phyloP scores from a whole-genome alignment of 768 basidiomycete genomes.

The Mrakia gelida region DNA sequence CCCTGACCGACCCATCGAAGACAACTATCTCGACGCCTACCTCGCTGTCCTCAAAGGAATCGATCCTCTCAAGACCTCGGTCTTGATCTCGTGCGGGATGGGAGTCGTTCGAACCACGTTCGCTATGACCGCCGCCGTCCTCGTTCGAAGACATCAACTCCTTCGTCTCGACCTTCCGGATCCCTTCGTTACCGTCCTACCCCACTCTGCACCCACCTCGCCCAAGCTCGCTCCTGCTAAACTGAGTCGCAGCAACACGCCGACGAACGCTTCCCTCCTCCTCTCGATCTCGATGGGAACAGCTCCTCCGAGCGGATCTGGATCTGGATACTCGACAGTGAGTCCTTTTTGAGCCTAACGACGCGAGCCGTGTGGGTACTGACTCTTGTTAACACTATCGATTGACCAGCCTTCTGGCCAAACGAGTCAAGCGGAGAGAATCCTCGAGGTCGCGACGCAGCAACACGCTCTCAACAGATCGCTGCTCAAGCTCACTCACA shows the following conservation, averaged over 20 bases:
- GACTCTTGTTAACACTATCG: no score
- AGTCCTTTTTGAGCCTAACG: no score
- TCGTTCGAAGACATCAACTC: slow-evolving; percentile 74
- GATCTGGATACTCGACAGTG: slow-evolving; percentile 41
- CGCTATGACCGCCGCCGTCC: slow-evolving; percentile 89
- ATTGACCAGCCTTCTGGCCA: background rate
- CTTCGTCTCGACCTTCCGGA: slow-evolving; percentile 63
- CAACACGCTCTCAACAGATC: slow-evolving; percentile 61
- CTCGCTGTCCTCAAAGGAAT: slow-evolving; percentile 43
- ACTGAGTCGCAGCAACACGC: slow-evolving; percentile 10
- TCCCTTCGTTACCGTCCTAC: slow-evolving; percentile 56
- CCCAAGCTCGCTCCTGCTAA: slow-evolving; percentile 3
- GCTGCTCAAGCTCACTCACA: slow-evolving; percentile 28
- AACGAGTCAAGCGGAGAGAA: background rate
- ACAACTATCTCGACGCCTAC: slow-evolving; percentile 95
- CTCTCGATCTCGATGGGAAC: background rate
- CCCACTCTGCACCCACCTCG: background rate
- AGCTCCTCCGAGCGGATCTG: background rate
- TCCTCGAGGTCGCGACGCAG: slow-evolving; percentile 40
- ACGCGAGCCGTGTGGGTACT: no score
- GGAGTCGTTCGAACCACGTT: slow-evolving; percentile 79
- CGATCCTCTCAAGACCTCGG: slow-evolving; percentile 71
- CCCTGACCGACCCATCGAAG: slow-evolving; percentile 85
- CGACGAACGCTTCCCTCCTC: slow-evolving; percentile 10
- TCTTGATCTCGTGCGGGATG: slow-evolving; percentile 96